phyloP scores from a whole-genome alignment of 768 basidiomycete genomes.

The Chalciporus piperatus region DNA sequence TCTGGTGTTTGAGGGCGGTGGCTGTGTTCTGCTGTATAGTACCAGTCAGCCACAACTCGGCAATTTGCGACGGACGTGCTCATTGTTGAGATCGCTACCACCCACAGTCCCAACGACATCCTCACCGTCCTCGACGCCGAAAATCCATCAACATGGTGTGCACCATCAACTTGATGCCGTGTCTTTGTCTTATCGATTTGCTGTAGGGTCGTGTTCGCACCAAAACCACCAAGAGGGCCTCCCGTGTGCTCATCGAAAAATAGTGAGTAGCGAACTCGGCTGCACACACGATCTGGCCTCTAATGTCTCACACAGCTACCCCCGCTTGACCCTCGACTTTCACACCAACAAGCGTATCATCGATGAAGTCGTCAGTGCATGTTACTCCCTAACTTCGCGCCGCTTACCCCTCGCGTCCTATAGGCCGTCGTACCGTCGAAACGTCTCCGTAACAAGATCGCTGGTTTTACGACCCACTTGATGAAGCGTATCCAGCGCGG shows the following conservation, averaged over 20 bases:
- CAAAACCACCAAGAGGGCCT: conserved; percentile 99
- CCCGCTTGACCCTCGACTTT: conserved; percentile 97
- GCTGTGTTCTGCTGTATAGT: conserved; percentile 29
- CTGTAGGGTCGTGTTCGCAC: conserved; percentile 96
- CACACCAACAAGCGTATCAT: conserved; percentile 99
- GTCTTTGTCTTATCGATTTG: background rate
- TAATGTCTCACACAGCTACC: conserved; percentile 62
- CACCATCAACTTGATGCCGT: background rate
- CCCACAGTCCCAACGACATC: conserved; percentile 13
- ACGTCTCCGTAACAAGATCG: conserved; percentile 98
- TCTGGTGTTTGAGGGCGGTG: conserved; percentile 13
- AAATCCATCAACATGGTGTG: conserved; percentile 49
- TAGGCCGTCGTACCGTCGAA: conserved; percentile 96
- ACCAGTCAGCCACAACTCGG: conserved; percentile 26
- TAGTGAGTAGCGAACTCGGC: conserved; percentile 57
- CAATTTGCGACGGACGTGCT: conserved; percentile 7
- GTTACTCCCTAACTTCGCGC: background rate
- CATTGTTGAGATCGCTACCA: background rate
- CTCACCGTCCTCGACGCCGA: conserved; percentile 24
- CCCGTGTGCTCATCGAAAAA: conserved; percentile 98
- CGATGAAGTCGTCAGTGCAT: conserved; percentile 82
- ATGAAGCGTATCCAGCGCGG: conserved; percentile 99
- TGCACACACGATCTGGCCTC: background rate
- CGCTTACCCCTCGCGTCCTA: background rate
- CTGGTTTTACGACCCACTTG: conserved; percentile 98